Conservation (phyloP, 2,329 filamentous ascomycete species). For the Fusarium palustre region DNA sequence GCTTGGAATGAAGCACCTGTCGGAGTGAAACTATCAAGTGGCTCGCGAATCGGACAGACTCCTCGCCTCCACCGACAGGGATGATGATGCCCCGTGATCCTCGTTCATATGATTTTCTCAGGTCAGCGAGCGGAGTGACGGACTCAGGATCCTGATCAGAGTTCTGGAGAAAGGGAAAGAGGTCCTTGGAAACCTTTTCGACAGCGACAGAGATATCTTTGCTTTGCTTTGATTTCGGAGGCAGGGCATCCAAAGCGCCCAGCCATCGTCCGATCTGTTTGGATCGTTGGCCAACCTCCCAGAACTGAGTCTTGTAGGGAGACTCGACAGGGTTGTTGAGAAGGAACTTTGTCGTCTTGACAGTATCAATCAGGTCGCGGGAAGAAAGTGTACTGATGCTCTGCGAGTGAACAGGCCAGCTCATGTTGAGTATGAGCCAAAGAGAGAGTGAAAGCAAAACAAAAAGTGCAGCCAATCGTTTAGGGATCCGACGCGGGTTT, state of each 20-base stretch:
- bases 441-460: not conserved
- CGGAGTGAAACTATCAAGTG: conserved; percentile 51
- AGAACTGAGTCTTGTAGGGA: conserved; percentile 49
- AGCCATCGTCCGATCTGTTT: conserved; percentile 30
- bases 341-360: conserved; percentile 21
- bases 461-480: conserved; percentile 4
- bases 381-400: not conserved
- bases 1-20: conserved; percentile 40
- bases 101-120: conserved; percentile 33
- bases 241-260: not conserved
- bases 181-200: conserved; percentile 22
- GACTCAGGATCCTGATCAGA: conserved; percentile 7
- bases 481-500: conserved; percentile 7
- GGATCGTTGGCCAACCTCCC: conserved; percentile 48
- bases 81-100: conserved; percentile 50
- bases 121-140: conserved; percentile 42
- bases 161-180: conserved; percentile 44
- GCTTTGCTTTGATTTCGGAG: not conserved
- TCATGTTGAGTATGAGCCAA: not conserved
- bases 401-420: conserved; percentile 5
- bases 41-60: conserved; percentile 48
- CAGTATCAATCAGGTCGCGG: not conserved
- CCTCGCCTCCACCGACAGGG: conserved; percentile 44
- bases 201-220: not conserved
- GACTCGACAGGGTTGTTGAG: conserved; percentile 39